A percentile compares a stretch with the other conserved stretches of the same genome.
phyloP scores from a whole-genome alignment of 495 filamentous ascomycete genomes.

The Rhypophila decipiens region DNA sequence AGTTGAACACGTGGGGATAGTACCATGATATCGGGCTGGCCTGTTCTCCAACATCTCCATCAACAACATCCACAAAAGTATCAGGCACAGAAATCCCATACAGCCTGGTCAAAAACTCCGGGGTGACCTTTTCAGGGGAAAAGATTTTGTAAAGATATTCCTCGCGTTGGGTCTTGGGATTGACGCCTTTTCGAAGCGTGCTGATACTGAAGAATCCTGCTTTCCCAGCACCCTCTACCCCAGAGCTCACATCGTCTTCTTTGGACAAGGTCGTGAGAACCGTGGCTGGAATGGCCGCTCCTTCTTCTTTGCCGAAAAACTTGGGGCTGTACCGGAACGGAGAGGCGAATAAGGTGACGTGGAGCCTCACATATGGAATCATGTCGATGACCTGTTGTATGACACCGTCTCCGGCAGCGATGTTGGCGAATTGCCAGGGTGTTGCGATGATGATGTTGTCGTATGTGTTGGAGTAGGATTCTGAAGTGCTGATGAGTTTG shows the following conservation, averaged over 20 bases:
- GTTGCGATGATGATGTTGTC: slow-evolving; percentile 79
- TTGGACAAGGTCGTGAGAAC: slow-evolving; percentile 79
- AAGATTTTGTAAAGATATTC: slow-evolving; percentile 98
- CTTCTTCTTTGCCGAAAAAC: slow-evolving; percentile 60
- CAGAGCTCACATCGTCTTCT: slow-evolving; percentile 41
- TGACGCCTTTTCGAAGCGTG: slow-evolving; percentile 57
- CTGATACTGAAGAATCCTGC: slow-evolving; percentile 85
- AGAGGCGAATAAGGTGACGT: slow-evolving; percentile 86
- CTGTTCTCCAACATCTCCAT: slow-evolving; percentile 1
- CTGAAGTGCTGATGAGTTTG: slow-evolving; percentile 37
- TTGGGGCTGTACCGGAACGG: slow-evolving; percentile 56
- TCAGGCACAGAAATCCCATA: slow-evolving; percentile 41
- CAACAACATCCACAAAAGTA: slow-evolving; percentile 17
- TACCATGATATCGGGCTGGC: slow-evolving; percentile 67
- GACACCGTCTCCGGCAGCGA: slow-evolving; percentile 40
- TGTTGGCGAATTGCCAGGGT: slow-evolving; percentile 62
- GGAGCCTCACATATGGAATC: slow-evolving; percentile 74
- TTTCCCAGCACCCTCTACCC: slow-evolving; percentile 53
- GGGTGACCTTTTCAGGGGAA: slow-evolving; percentile 62
- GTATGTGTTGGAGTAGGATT: slow-evolving; percentile 44
- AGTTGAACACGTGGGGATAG: slow-evolving; percentile 62
- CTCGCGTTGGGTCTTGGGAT: slow-evolving; percentile 41
- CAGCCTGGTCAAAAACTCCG: slow-evolving; percentile 34
- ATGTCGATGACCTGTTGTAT: slow-evolving; percentile 52
- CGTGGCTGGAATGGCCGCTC: slow-evolving; percentile 53